Base-by-base conservation (phyloP, 768 basidiomycete species). In the Cystofilobasidium bisporidii region DNA sequence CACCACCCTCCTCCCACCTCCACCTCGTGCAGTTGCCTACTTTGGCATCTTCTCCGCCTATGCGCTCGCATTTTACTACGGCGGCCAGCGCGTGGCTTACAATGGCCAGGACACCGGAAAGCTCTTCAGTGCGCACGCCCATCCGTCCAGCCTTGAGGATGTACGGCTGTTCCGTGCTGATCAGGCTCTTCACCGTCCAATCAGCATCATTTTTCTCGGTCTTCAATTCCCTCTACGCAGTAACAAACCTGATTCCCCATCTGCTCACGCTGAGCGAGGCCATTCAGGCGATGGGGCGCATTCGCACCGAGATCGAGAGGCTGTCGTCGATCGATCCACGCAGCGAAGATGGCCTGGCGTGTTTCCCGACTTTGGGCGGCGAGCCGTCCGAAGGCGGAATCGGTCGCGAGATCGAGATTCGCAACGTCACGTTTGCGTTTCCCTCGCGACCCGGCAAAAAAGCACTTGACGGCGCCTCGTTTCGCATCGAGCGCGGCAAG, bases 381-480 rank as follows among this genome's bases (percentile, higher is more conserved):
- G 56, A 59, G 41, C 53, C 63, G 53, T n/a, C n/a, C n/a, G 3
- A 24, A 0, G 55, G 55, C 11, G 30, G 48, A 2, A 41, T 38
- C 30, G 65, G 65, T 9, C 50, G 60, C 26, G 59, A 61, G 6
- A 69, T 77, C 71, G 69, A 73, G 59, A 69, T 77, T 18, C 69
- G 72, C 14, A 66, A 72, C 61, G 74, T 76, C 43, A 72, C 73
- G 12, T 76, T 77, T 43, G 71, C 72, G 22, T 77, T 76, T 67
- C 76, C 76, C 3, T 72, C 73, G 30, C 69, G 75, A 18, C 71
- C 74, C 1, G 64, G 61, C 40, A 47, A 69, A 11, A 72, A 74
- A 48, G 72, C 70, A 0, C 68, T 77, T 12, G 71, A 76, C 57
- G 63, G 69, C 32, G 70, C 75, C 17, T 70, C 71, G 17, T 24